Base-by-base conservation (phyloP, 208 protist species). In the Spongospora subterranea region DNA sequence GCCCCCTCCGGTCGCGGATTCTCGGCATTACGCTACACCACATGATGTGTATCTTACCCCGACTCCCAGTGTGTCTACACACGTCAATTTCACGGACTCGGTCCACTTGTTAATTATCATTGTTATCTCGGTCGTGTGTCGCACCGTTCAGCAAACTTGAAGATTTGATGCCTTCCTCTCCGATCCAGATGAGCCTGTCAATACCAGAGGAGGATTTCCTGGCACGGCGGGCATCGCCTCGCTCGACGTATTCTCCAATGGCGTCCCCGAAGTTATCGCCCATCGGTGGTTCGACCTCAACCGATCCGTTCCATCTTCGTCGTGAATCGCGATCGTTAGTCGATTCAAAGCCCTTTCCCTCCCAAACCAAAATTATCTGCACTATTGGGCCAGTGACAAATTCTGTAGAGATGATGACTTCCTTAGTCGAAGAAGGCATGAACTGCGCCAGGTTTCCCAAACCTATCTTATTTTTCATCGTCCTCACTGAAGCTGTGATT, bases 321-420 rank as follows among this genome's bases (percentile, higher is more conserved):
- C 20, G 41, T 0, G 40, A 35, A 45, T 0, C n/a, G 46, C 65
- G 91, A 82, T 45, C 0, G 38, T n/a, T 82, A 43, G 6, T 35
- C 11, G 40, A 35, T 35, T 45, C n/a, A 35, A 6, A 35, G 17
- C 71, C 71, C 11, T 82, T 82, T 35, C 71, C 71, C 17, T 6
- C 71, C 6, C 40, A 45, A n/a, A 93, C 93, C 1, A 89, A 89
- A 20, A 94, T 94, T 35, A 92, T 94, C 32, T 93, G 91, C 77
- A 95, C 93, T 0, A 91, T 95, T 45, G 93, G 93, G 13, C 93
- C 93, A 0, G 90, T 92, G 35, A 91, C 90, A 24, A 92, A 93
- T n/a, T 39, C 40, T 0, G 24, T 91, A 0, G 90, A 92, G 40
- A 91, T 88, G 71, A 38, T 95, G 11, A 88, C 91, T 38, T 40